A percentile compares a stretch with the other conserved stretches of the same genome.
These are phyloP conservation scores for Lachancea sp. DNA, from an alignment of 805 yeast species.

Conservation along the genomic window DNA sequence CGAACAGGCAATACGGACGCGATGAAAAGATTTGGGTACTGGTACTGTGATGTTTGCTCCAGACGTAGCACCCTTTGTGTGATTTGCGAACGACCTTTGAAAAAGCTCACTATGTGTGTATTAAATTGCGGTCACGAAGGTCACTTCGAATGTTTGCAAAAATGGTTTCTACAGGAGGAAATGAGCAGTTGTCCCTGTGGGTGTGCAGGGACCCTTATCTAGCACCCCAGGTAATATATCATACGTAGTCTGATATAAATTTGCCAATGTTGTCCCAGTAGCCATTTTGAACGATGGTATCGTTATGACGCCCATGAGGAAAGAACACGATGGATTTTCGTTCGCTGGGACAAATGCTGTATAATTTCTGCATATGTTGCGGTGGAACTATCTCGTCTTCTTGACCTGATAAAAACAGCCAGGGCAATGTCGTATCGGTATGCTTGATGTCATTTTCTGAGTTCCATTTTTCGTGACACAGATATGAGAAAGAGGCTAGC, in stretches of 20 bases:
- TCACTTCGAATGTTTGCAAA: constrained; percentile 70
- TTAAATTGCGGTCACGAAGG: constrained; percentile 82
- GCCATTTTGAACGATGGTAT: constrained; percentile 64
- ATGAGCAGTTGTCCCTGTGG: constrained; percentile 79
- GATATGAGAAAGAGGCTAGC: constrained; percentile 44
- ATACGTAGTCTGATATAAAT: constrained; percentile 41
- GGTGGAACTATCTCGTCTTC: constrained; percentile 93
- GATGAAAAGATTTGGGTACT: constrained; percentile 51
- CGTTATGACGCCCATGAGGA: constrained; percentile 69
- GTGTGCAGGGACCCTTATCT: constrained; percentile 25
- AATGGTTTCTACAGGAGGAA: constrained; percentile 65
- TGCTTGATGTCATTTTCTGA: constrained; percentile 53
- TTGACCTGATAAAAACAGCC: constrained; percentile 64
- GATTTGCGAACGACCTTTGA: constrained; percentile 70
- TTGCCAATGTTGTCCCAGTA: constrained; percentile 69
- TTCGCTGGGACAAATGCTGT: constrained; percentile 43
- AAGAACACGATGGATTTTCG: constrained; percentile 50
- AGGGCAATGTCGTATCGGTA: constrained; percentile 52
- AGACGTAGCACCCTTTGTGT: constrained; percentile 60
- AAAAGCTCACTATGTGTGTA: constrained; percentile 56
- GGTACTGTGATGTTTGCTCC: constrained; percentile 79
- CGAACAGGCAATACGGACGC: constrained; percentile 29
- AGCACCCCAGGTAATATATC: constrained; percentile 11
- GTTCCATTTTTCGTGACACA: constrained; percentile 82
- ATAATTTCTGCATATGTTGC: constrained; percentile 60